A percentile compares a stretch with the other conserved stretches of the same genome.
phyloP scores from a whole-genome alignment of 106 monocot species.

The Platanthera zijinensis region DNA sequence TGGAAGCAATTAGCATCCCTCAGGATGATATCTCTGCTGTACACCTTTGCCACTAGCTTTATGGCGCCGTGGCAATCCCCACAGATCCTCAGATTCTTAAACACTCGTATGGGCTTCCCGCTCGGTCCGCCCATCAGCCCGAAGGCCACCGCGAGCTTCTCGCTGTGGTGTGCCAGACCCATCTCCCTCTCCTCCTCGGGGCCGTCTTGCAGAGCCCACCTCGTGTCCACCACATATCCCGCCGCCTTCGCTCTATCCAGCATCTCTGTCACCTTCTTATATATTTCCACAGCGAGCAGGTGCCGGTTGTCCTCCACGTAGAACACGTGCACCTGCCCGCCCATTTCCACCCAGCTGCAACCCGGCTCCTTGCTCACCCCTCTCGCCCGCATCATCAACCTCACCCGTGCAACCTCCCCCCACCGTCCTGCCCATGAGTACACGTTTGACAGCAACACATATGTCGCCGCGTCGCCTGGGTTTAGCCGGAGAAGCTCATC shows the following conservation, averaged over 20 bases:
- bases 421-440: constrained; percentile 34
- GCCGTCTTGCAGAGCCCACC: constrained; percentile 37
- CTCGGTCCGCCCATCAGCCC: constrained; percentile 32
- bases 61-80: constrained; percentile 59
- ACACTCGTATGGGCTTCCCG: constrained; percentile 36
- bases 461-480: constrained; percentile 32
- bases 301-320: constrained; percentile 38
- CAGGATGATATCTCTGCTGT: constrained; percentile 31
- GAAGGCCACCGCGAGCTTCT: constrained; percentile 64
- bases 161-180: constrained; percentile 42
- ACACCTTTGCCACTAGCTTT: constrained; percentile 48
- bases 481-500: constrained; percentile 28
- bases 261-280: constrained; percentile 56
- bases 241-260: constrained; percentile 24
- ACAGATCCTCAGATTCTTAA: constrained; percentile 62
- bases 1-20: constrained; percentile 63
- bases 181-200: constrained; percentile 26
- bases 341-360: constrained; percentile 54
- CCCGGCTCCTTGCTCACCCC: constrained; percentile 48
- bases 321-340: constrained; percentile 35
- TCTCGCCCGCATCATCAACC: constrained; percentile 35
- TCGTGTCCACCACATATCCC: constrained; percentile 37
- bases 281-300: constrained; percentile 27
- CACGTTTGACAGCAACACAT: constrained; percentile 50
- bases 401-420: constrained; percentile 31